Evolutionary conservation across 306 rosid species (phyloP).

Genomic region (Vigna trinervia): DNA sequence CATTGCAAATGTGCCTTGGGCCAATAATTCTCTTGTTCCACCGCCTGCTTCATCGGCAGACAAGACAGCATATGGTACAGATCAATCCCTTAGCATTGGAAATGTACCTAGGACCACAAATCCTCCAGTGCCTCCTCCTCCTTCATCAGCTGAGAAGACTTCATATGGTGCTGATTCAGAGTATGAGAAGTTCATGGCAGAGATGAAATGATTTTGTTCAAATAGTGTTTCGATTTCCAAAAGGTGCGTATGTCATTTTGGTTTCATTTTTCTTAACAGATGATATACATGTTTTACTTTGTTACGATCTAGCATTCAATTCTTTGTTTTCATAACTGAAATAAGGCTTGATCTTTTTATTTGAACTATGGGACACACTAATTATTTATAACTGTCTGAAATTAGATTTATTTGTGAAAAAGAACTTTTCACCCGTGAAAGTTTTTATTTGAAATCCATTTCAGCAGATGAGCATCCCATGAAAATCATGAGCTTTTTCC

Average conservation of each 20-base stretch:
- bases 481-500: slow-evolving; percentile 5
- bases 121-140: slow-evolving; percentile 66
- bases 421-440: not conserved
- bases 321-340: slow-evolving; percentile 39
- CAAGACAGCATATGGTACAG: slow-evolving; percentile 57
- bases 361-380: not conserved
- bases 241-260: slow-evolving; percentile 52
- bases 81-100: slow-evolving; percentile 67
- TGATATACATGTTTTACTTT: slow-evolving; percentile 2
- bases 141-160: slow-evolving; percentile 67
- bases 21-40: slow-evolving; percentile 58
- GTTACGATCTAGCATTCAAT: not conserved
- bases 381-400: not conserved
- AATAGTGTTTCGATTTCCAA: slow-evolving; percentile 29
- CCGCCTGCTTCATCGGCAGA: slow-evolving; percentile 68
- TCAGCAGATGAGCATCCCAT: slow-evolving; percentile 27
- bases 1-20: slow-evolving; percentile 81
- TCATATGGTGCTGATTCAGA: slow-evolving; percentile 82
- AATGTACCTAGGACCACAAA: slow-evolving; percentile 79
- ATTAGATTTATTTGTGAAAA: not conserved
- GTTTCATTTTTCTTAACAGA: slow-evolving; percentile 18
- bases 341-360: slow-evolving; percentile 7
- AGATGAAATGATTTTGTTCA: slow-evolving; percentile 77
- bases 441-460: not conserved
- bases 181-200: slow-evolving; percentile 98